Evolutionary conservation across 148 eudicot species (phyloP), one percentile per base, ranked within the genome.

Genomic region (Rhododendron ferrugineum): DNA sequence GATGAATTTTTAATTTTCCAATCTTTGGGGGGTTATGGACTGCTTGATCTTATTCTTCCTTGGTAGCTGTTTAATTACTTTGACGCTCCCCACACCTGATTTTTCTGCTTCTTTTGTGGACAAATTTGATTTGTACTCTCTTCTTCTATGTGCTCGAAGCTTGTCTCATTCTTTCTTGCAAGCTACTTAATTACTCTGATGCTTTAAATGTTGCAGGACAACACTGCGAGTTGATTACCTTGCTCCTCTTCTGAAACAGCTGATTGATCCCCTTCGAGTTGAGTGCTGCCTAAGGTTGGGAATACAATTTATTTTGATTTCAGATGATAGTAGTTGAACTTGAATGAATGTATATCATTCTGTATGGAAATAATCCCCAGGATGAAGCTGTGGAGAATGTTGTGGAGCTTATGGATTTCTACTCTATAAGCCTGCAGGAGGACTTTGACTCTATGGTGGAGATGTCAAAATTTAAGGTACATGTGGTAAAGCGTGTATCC

Each of bases 371-470:
- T 78, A 58, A 83, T 88, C 68, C 58, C 76, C 89, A 96, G 98
- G 99, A 95, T 87, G 97, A 94, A 88, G 99, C 95, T 83, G 99
- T 93, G 78, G 94, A 91, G 91, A 91, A 92, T 82, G 99, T 96
- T 90, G 96, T 96, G 23, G 96, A 94, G 84, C 93, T 96, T 85
- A 96, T 96, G 98, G 95, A 96, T 87, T 77, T 82, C 52, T 96
- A 96, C 89, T 95, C 96, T 30, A 87, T 96, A 72, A 94, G 86
- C 90, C 95, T 34, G 34, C 34, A 93, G 93, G 97, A 93, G 79
- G 98, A 96, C 89, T 94, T 93, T 78, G 95, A 96, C 64, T 89
- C 95, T 0, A 89, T 96, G 22, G 85, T 93, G 86, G 98, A 94
- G 89, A 75, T 95, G 79, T 96, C 99, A 14, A 95, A 94, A 89